These are phyloP conservation scores for Carex littledalei DNA, from an alignment of 176 grass and related monocot species.

Conservation along the genomic window DNA sequence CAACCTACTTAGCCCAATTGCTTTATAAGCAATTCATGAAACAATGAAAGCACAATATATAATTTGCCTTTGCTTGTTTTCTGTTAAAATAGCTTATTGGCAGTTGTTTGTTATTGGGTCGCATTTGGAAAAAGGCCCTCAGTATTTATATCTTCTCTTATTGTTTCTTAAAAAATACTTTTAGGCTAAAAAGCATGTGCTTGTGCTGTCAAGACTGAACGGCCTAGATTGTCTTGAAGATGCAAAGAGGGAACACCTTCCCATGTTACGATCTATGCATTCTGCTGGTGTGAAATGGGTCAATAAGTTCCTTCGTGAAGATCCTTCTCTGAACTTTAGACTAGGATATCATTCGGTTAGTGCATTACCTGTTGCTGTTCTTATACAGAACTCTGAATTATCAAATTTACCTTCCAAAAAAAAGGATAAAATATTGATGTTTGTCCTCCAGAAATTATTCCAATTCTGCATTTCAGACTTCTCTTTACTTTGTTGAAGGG, in stretches of 20 bases:
- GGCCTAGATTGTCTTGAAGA: conserved; percentile 80
- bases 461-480: not conserved
- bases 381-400: not conserved
- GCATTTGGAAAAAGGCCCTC: not conserved
- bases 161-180: conserved; percentile 12
- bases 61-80: not conserved
- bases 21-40: not conserved
- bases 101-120: not conserved
- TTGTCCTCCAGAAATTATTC: not conserved
- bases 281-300: conserved; percentile 58
- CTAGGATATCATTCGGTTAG: conserved; percentile 80
- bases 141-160: not conserved
- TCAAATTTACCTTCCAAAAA: not conserved
- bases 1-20: not conserved
- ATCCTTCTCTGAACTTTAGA: conserved; percentile 61
- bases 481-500: not conserved
- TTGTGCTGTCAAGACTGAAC: conserved; percentile 66
- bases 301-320: conserved; percentile 53
- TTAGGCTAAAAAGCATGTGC: conserved; percentile 71
- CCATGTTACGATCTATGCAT: conserved; percentile 72
- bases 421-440: not conserved
- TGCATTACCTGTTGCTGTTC: not conserved
- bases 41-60: not conserved
- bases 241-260: conserved; percentile 53
- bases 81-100: not conserved